Conservation (phyloP, 2,329 filamentous ascomycete genomes). For the Calonectria montana region DNA sequence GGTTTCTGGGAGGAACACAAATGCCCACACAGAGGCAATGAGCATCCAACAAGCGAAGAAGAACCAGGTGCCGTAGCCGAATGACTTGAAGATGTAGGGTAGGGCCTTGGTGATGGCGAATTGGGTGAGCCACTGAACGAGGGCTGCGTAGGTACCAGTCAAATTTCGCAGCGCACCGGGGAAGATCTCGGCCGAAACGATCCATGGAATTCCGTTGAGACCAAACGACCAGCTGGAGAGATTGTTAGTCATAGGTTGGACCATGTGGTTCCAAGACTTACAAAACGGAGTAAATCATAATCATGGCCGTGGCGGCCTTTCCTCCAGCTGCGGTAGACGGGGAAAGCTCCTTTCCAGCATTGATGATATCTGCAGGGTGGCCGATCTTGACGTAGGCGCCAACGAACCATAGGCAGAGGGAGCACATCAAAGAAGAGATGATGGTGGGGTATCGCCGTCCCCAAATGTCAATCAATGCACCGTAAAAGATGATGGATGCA, state of each 20-base stretch:
- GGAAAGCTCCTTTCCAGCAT: slow-evolving; percentile 54
- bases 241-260: background rate
- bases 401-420: slow-evolving; percentile 62
- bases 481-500: slow-evolving; percentile 55
- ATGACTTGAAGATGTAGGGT: slow-evolving; percentile 56
- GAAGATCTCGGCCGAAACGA: slow-evolving; percentile 58
- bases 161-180: slow-evolving; percentile 55
- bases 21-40: slow-evolving; percentile 59
- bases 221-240: slow-evolving; percentile 54
- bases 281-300: slow-evolving; percentile 66
- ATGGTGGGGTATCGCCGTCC: slow-evolving; percentile 56
- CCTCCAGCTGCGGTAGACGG: slow-evolving; percentile 58
- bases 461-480: slow-evolving; percentile 53
- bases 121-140: slow-evolving; percentile 55
- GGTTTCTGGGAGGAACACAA: slow-evolving; percentile 65
- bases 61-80: slow-evolving; percentile 65
- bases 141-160: slow-evolving; percentile 54
- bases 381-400: slow-evolving; percentile 65
- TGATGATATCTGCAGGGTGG: slow-evolving; percentile 59
- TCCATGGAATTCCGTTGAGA: slow-evolving; percentile 59
- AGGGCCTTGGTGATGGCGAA: slow-evolving; percentile 57
- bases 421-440: slow-evolving; percentile 60
- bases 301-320: slow-evolving; percentile 63
- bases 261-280: slow-evolving; percentile 44
- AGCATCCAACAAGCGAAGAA: slow-evolving; percentile 67